Evolutionary conservation across 306 rosid genomes (phyloP), one percentile per base, ranked within the genome.

Genomic region (Medicago truncatula): DNA sequence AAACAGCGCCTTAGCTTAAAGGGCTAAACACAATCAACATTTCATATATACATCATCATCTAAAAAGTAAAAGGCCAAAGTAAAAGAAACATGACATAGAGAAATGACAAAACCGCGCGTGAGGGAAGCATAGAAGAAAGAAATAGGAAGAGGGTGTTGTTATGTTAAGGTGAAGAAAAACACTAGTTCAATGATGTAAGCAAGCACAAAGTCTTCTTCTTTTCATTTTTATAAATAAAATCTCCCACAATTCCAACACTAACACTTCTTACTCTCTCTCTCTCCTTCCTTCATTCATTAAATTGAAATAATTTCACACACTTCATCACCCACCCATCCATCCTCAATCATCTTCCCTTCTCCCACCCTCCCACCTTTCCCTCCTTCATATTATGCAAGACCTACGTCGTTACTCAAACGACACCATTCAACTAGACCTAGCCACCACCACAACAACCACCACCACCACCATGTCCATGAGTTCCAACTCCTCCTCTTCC

Each of bases 361-460:
- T 23, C 43, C 38, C 25, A 21, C 18, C 10, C 12, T 0, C 25
- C 4, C n/a, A n/a, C n/a, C n/a, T n/a, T 2, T 23, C 28, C 28
- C 4, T 28, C 31, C 31, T 28, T 28, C 31, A 12, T 17, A 73
- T 34, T 86, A 95, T 96, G 98, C 98, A 96, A 82, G 96, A 93
- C 66, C 88, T 89, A 0, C 71, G 89, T 3, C 85, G 86, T 15
- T 89, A 81, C 96, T 76, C 96, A 34, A 77, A 88, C 89, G 98
- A 90, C 85, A 70, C 80, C 83, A 79, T 92, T 25, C 88, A 80
- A 2, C 90, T 92, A 0, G 92, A 91, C 82, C 87, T 92, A 9
- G 38, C 78, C 28, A 2, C 53, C 52, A 9, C 70, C 13, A 1
- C 60, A 13, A 10, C 52, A 2, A 14, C 79, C 6, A 23, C 80